Base-by-base conservation (phyloP, 257 asterid species). In the Salvia miltiorrhiza region DNA sequence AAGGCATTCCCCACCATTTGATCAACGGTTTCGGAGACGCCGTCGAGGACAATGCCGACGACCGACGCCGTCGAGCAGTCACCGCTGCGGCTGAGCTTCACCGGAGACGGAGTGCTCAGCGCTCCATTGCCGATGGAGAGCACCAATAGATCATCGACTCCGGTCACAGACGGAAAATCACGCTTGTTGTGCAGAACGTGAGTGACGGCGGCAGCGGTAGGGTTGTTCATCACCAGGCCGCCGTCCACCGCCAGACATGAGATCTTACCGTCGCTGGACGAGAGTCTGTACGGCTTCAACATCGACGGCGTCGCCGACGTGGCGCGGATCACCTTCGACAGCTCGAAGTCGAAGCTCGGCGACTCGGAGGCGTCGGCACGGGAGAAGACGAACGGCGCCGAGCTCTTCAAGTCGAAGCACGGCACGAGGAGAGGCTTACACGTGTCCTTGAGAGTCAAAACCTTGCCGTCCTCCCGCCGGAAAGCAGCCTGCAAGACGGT, bases 171-270 rank as follows among this genome's bases (percentile, higher is more conserved):
- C 40, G 97, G 97, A 39, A 94, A 94, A 63, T 94, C 97, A 0
- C 95, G 88, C 78, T 94, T 94, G 74, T 94, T 94, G 77, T 94
- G 96, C 63, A 94, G 69, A 10, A 90, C 99, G 79, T 94, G 99
- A 48, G 97, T 94, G 21, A 91, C 90, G 47, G 99, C 99, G 28
- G 99, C 97, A 2, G 97, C 95, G 2, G 99, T 78, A 0, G 99
- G 99, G 65, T 94, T 94, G 81, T 89, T 94, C 99, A 94, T 94
- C 69, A 87, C 97, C 3, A 94, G 83, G 7, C 97, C 99, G 52
- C 99, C 99, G 77, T 89, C 99, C 8, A 94, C 84, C 8, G 96
- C 99, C 63, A 85, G 43, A 72, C 97, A 90, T 0, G 92, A 73
- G 64, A 92, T 91, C 69, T 82, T 90, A 0, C 97, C 96, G 73